Evolutionary conservation across 2,329 filamentous ascomycete species (phyloP).

Genomic region (Colletotrichum salicis): DNA sequence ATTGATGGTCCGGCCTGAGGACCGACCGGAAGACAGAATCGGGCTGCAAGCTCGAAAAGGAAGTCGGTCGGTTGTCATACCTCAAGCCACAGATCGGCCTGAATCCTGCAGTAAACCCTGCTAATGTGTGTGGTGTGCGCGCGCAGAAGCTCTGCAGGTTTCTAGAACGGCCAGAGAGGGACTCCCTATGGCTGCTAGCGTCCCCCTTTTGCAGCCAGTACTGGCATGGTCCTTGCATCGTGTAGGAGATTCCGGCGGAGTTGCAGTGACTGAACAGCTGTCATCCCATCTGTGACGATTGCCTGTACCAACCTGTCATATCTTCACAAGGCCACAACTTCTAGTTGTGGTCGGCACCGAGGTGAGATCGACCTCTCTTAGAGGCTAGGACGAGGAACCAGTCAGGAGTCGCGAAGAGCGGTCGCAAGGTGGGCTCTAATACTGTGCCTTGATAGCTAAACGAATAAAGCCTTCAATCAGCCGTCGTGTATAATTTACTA

Average conservation of each 20-base stretch:
- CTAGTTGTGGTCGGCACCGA: background rate
- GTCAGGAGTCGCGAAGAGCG: too few relatives aligned
- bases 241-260: background rate
- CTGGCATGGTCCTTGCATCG: background rate
- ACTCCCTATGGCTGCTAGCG: conserved; percentile 2
- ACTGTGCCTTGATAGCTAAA: background rate
- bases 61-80: conserved; percentile 32
- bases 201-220: conserved; percentile 15
- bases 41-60: conserved; percentile 34
- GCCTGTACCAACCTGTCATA: background rate
- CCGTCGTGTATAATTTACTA: background rate
- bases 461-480: background rate
- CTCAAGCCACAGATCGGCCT: conserved; percentile 23
- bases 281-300: conserved; percentile 1
- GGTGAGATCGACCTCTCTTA: background rate
- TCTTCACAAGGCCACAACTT: background rate
- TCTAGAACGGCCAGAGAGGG: conserved; percentile 26
- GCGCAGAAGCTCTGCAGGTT: conserved; percentile 19
- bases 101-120: conserved; percentile 34
- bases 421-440: too few relatives aligned
- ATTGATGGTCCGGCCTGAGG: conserved; percentile 19
- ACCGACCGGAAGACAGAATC: conserved; percentile 22
- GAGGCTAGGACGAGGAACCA: too few relatives aligned
- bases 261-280: background rate
- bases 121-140: conserved; percentile 6